phyloP scores from a whole-genome alignment of 2,329 filamentous ascomycete genomes.

The Capronia americana region DNA sequence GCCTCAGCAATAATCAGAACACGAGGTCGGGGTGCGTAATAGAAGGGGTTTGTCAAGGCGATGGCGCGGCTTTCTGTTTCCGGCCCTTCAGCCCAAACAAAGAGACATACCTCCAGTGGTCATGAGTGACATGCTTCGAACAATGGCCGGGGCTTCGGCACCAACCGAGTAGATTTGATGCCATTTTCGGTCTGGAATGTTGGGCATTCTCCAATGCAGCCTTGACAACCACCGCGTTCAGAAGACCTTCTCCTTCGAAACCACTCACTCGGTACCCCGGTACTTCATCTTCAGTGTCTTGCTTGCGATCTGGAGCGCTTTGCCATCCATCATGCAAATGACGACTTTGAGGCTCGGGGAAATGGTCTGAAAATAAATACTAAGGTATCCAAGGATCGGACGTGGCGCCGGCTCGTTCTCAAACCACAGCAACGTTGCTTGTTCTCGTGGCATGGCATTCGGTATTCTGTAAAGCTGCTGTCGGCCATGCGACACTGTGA shows the following conservation, averaged over 20 bases:
- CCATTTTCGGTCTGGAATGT: constrained; percentile 17
- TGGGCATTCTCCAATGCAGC: background rate
- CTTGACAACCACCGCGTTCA: constrained; percentile 2
- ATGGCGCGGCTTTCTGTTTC: constrained; percentile 20
- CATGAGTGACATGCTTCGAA: constrained; percentile 29
- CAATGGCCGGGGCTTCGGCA: constrained; percentile 24
- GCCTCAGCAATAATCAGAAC: constrained; percentile 1
- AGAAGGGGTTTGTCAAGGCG: constrained; percentile 12
- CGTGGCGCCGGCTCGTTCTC: background rate
- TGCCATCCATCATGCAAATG: background rate
- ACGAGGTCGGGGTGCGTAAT: background rate
- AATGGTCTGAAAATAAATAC: background rate
- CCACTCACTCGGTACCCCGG: background rate
- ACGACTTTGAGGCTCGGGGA: background rate
- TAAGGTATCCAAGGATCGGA: background rate
- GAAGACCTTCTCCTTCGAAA: background rate
- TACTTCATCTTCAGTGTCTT: background rate
- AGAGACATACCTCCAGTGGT: constrained; percentile 33
- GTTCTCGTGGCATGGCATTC: background rate
- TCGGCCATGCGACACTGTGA: background rate
- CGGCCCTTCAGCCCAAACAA: constrained; percentile 30
- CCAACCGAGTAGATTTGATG: background rate
- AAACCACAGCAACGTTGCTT: background rate
- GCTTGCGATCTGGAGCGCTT: background rate
- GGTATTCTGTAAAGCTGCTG: background rate